Percentiles rank a stretch among this genome's conserved stretches.
Evolutionary conservation across 257 asterid species (phyloP).

Genomic region (Salvia hispanica): DNA sequence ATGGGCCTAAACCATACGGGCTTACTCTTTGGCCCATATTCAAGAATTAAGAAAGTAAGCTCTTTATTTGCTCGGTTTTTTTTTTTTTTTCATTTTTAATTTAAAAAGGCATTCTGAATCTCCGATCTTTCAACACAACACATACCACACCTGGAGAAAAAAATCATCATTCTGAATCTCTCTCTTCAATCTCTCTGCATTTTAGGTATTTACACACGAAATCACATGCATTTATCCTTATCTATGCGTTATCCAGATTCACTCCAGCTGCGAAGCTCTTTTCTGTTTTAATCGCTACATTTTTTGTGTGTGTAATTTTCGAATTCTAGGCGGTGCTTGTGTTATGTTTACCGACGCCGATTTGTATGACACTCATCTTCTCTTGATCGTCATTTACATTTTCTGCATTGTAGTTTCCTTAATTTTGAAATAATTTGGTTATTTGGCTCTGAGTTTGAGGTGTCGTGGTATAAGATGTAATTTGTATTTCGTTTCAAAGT

Average conservation of each 20-base stretch:
- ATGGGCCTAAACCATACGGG: neutral
- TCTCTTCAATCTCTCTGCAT: conserved; percentile 9
- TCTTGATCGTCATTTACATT: neutral
- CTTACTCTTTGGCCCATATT: conserved; percentile 8
- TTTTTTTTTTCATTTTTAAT: neutral
- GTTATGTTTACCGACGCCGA: neutral
- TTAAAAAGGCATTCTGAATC: neutral
- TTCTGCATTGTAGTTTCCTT: neutral
- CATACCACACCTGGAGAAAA: neutral
- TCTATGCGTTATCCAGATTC: conserved; percentile 3
- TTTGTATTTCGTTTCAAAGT: neutral
- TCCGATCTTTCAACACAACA: neutral
- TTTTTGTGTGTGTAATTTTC: conserved; percentile 1
- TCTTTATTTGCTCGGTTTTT: neutral
- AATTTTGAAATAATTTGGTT: conserved; percentile 2
- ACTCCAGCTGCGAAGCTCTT: conserved; percentile 11
- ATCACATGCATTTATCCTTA: neutral
- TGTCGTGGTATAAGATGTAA: neutral
- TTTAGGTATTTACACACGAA: conserved; percentile 4
- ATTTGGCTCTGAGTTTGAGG: neutral
- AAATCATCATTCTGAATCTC: neutral
- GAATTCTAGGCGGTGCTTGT: conserved; percentile 14
- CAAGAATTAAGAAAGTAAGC: conserved; percentile 2
- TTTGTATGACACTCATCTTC: neutral
- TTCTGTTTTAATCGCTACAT: neutral